A percentile compares a stretch with the other conserved stretches of the same genome.
Evolutionary conservation across 1,284 basidiomycete species (phyloP).

Genomic region (Fistulinella cinereoalba): DNA sequence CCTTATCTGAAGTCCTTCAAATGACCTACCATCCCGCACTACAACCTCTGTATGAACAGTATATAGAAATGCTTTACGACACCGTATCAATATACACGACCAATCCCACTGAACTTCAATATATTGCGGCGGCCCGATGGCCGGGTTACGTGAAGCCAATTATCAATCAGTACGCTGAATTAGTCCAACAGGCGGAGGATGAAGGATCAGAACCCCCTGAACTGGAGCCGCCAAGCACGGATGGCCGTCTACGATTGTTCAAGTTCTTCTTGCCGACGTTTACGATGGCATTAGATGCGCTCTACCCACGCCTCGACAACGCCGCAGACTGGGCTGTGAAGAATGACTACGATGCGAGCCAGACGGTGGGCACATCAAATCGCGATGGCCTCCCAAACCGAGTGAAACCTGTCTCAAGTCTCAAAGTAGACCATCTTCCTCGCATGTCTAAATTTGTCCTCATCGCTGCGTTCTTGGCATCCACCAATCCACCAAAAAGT

Average conservation of each 20-base stretch:
- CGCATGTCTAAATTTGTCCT: conserved; percentile 73
- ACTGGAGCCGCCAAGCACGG: conserved; percentile 45
- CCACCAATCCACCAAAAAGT: conserved; percentile 80
- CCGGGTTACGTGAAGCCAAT: conserved; percentile 71
- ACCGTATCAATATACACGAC: conserved; percentile 64
- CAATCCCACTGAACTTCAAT: conserved; percentile 69
- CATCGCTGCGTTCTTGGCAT: conserved; percentile 81
- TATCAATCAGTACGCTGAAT: conserved; percentile 47
- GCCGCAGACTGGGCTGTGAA: conserved; percentile 56
- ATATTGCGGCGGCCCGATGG: conserved; percentile 78
- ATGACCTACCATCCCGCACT: conserved; percentile 53
- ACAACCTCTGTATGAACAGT: conserved; percentile 62
- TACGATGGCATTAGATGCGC: conserved; percentile 55
- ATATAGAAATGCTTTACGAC: conserved; percentile 60
- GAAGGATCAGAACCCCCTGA: conserved; percentile 29
- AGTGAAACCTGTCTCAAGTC: conserved; percentile 19
- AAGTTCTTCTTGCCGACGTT: conserved; percentile 60
- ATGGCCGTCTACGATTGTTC: conserved; percentile 59
- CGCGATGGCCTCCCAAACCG: conserved; percentile 8
- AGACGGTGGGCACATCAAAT: conserved; percentile 10
- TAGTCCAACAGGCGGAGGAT: conserved; percentile 19
- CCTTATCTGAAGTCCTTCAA: conserved; percentile 22
- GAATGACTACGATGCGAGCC: conserved; percentile 39
- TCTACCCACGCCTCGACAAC: conserved; percentile 63
- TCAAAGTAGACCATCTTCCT: conserved; percentile 39